Conservation (phyloP, 2,329 filamentous ascomycete genomes). For the Daldinia sp. region DNA sequence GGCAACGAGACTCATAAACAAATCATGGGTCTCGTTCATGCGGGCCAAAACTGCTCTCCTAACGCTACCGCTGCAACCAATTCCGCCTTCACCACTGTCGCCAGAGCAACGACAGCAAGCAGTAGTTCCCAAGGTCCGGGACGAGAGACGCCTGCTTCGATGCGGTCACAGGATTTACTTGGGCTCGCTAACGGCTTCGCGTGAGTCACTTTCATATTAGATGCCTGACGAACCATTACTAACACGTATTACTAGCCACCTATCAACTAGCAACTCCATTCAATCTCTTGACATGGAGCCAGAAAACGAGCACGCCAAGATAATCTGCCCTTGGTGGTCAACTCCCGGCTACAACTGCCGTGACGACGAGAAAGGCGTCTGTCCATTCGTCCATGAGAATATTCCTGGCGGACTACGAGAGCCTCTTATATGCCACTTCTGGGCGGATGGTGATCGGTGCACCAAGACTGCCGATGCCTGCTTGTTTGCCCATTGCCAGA, state of each 20-base stretch:
- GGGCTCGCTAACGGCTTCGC: neutral
- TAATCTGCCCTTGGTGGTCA: slow-evolving; percentile 39
- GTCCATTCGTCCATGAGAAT: slow-evolving; percentile 30
- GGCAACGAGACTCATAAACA: slow-evolving; percentile 29
- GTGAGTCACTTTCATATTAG: slow-evolving; percentile 4
- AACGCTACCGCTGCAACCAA: too few relatives aligned
- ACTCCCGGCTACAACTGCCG: slow-evolving; percentile 31
- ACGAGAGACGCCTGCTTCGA: slow-evolving; percentile 14
- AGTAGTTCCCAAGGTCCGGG: neutral
- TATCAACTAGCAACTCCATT: neutral
- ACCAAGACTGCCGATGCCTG: slow-evolving; percentile 28
- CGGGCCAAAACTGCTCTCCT: neutral
- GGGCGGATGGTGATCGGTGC: slow-evolving; percentile 33
- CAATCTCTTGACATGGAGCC: neutral
- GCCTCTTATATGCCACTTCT: slow-evolving; percentile 40
- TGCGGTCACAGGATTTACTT: slow-evolving; percentile 12
- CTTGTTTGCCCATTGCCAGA: slow-evolving; percentile 33
- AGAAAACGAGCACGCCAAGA: slow-evolving; percentile 1
- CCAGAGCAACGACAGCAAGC: neutral
- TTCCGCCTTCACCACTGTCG: neutral
- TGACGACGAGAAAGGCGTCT: slow-evolving; percentile 23
- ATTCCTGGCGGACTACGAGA: slow-evolving; percentile 26
- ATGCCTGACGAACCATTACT: neutral
- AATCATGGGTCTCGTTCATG: slow-evolving; percentile 31
- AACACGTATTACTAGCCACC: neutral